Evolutionary conservation across 139 green algal species (phyloP), one percentile per base, ranked within the genome.

Genomic region (Haematococcus sp.): DNA sequence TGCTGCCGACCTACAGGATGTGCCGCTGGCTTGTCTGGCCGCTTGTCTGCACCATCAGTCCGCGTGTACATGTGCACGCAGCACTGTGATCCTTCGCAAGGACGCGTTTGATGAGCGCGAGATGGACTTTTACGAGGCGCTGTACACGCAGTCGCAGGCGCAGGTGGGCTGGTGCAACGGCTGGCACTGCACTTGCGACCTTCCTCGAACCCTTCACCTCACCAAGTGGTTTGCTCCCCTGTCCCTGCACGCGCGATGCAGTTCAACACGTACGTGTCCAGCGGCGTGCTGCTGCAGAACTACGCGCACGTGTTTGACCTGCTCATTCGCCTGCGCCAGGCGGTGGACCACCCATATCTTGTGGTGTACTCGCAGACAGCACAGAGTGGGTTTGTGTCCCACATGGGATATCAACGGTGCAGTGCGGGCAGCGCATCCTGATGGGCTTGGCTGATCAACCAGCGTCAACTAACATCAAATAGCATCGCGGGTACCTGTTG

Each of bases 281-380:
- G 74, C 2, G 88, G 89, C 63, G 23, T 74, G 17, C 73, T 94
- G 73, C 76, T 94, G 23, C 89, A 94, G 73, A 94, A 94, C 79
- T 90, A 91, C 66, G 82, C 76, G 20, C 94, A 98, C 85, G 92
- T 98, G 59, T 98, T 98, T 77, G 93, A 97, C 68, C 88, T 98
- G 40, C 89, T 98, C 46, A 94, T 97, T 63, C 82, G 92, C 22
- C 87, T 97, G 63, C 77, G 68, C 7, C 88, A 95, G 83, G 89
- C 91, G 3, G 91, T 96, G 35, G 81, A 92, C 80, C 93, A 97
- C 78, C 93, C 93, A 3, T 97, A 96, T 82, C 86, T 98, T 40
- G 92, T 97, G 27, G 82, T 95, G 5, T 80, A 95, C 78, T 93
- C 86, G 3, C 63, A 76, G 17, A 86, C 84, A 9, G 58, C 58